Base-by-base conservation (phyloP, 2,329 filamentous ascomycete species). In the Penicillium sp. region DNA sequence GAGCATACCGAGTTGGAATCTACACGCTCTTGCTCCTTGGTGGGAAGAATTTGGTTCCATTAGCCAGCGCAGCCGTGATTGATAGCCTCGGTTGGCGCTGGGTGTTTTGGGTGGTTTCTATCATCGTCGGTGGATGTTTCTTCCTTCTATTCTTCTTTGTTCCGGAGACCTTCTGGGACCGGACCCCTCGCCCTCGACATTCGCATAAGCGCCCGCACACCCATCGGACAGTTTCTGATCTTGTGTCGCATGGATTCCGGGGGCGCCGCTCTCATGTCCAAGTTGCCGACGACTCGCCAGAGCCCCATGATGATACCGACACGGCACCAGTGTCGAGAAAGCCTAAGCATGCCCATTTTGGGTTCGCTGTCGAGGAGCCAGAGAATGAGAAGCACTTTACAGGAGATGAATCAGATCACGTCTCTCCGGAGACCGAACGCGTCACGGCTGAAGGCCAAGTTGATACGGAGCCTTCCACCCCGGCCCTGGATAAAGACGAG, bases 121-220 rank as follows among this genome's bases (percentile, higher is more conserved):
- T 95, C 3, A 71, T 94, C 7, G 85, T 89, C 21, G 87, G 75
- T 0, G 78, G 87, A 33, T 83, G 81, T 44, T 76, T 82, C 25
- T 62, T 79, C 14, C 69, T 94, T 2, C 74, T 97, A 1, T 95
- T 94, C 62, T 74, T 96, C 43, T 94, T 95, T 54, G 87, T 95
- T 0, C 91, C 91, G 0, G 91, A 97, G 68, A 95, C 89, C 0
- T 96, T 95, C 52, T 97, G 91, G 91, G 89, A 96, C 63, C 77
- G 91, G 33, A 84, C 84, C 2, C 89, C 90, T 7, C 67, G 70
- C 19, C 65, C 65, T 14, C 70, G 76, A 20, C 68, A 68, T 44
- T 46, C 58, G 8, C 51, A 48, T 20, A 68, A 68, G 53, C 60
- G 66, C 37, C 64, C 65, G 4, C 52, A 54, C 16, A 39, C 59